Evolutionary conservation across 2,329 filamentous ascomycete species (phyloP).

Genomic region (Trichoderma endophyticum): DNA sequence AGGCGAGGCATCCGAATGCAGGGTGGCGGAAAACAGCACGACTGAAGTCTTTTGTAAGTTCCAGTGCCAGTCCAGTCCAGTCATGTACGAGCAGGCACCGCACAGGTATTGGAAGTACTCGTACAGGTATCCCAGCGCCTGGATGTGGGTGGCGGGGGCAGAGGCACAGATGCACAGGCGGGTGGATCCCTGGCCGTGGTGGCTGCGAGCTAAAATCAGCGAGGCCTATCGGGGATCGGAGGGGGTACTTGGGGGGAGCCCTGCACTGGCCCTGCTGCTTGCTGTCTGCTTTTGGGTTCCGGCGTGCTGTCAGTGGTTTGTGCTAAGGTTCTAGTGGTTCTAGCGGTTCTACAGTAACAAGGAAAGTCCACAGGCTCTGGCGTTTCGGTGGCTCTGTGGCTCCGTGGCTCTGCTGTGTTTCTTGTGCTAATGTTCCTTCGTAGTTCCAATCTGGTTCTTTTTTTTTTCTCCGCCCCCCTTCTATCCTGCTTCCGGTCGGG

Average conservation of each 20-base stretch:
- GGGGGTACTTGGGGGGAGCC: neutral
- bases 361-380: no score
- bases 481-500: neutral
- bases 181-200: neutral
- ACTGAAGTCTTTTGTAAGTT: neutral
- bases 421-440: neutral
- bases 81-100: neutral
- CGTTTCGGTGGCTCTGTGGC: neutral
- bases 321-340: no score
- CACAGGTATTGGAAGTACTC: no score
- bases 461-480: slow-evolving; percentile 12
- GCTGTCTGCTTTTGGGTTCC: neutral
- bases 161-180: slow-evolving; percentile 6
- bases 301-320: no score
- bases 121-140: neutral
- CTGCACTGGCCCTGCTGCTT: neutral
- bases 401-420: no score
- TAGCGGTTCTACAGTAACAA: neutral
- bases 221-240: slow-evolving; percentile 17
- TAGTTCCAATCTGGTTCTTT: neutral
- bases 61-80: neutral
- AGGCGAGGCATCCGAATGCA: slow-evolving; percentile 10
- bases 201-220: slow-evolving; percentile 18
- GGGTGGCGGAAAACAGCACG: neutral
- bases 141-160: slow-evolving; percentile 9